Percentiles rank a stretch among this genome's conserved stretches.
Conservation (phyloP, 352 stramenopile genomes). For the Globisporangium lucens region DNA sequence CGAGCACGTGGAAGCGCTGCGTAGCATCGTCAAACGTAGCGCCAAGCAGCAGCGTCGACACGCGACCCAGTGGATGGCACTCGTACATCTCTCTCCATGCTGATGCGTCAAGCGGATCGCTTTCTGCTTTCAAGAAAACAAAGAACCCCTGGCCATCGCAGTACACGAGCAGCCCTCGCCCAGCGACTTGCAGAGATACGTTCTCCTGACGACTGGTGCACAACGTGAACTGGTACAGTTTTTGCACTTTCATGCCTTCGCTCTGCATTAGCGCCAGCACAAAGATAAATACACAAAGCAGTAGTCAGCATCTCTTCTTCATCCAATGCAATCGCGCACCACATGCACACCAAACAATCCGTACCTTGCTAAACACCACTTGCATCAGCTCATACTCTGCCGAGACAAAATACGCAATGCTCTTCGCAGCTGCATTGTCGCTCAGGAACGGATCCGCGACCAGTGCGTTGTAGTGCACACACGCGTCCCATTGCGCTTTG, state of each 20-base stretch:
- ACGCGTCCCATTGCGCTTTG: constrained; percentile 75
- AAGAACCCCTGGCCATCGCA: constrained; percentile 61
- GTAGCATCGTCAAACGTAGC: constrained; percentile 40
- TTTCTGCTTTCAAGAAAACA: constrained; percentile 42
- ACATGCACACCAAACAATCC: constrained; percentile 1
- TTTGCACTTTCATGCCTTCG: constrained; percentile 21
- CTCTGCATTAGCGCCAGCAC: constrained; percentile 15
- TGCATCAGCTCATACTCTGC: constrained; percentile 62
- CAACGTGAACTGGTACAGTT: constrained; percentile 39
- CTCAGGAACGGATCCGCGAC: constrained; percentile 52
- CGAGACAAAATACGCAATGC: constrained; percentile 68
- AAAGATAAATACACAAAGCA: neutral
- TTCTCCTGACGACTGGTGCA: constrained; percentile 53
- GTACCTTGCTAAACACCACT: constrained; percentile 32
- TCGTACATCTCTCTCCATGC: constrained; percentile 50
- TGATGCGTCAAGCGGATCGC: constrained; percentile 18
- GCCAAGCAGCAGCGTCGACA: constrained; percentile 40
- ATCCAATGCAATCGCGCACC: constrained; percentile 1
- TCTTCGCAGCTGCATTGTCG: constrained; percentile 19
- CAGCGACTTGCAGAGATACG: constrained; percentile 53
- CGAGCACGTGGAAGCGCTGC: constrained; percentile 42
- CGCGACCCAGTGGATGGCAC: constrained; percentile 36
- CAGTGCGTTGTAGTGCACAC: constrained; percentile 66
- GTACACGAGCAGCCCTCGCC: constrained; percentile 56
- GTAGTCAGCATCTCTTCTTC: neutral